Base-by-base conservation (phyloP, 768 basidiomycete genomes). In the Strobilomyces echinocephalus region DNA sequence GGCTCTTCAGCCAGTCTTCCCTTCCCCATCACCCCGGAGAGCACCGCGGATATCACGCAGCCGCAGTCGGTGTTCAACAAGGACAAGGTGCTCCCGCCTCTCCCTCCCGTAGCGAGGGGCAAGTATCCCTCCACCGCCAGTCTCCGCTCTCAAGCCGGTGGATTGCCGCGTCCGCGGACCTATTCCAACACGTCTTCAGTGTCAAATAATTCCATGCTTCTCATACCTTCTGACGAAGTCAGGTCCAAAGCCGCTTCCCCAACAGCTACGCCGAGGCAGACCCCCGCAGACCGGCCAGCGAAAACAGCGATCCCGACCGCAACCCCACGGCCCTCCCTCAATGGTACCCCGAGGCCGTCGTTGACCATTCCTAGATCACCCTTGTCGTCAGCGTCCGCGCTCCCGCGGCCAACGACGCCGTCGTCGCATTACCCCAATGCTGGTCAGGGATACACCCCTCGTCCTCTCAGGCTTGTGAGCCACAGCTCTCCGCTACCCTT, bases 61-160 rank as follows among this genome's bases (percentile, higher is more conserved):
- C 39, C 46, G 0, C 60, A 55, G 2, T 14, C 52, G 14, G 3
- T 18, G 0, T 60, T 57, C 33, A 53, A 69, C 24, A 58, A 64
- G 14, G 68, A 72, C 50, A 72, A 72, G 57, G 50, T 52, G 0
- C 64, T 72, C 7, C 71, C 71, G 0, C 68, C 71, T 30, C 59
- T 72, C n/a, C 66, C 71, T 46, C 20, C 54, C 0, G 5, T 21
- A 2, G 12, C 3, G 4, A 61, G 44, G 42, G 51, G 49, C 31
- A 69, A 64, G 41, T 63, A 65, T 41, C 56, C 68, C 8, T 60
- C 60, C 24, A 35, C 50, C 24, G 51, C 61, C 3, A 28, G 57
- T 21, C 63, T 60, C 28, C 57, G 52, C 2, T 54, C 61, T 2
- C 59, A 47, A 12, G 15, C 45, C 1, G 43, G 34, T 12, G 49